Evolutionary conservation across 108 stramenopile species (phyloP).

Genomic region (Cyclostephanos invisitatus): DNA sequence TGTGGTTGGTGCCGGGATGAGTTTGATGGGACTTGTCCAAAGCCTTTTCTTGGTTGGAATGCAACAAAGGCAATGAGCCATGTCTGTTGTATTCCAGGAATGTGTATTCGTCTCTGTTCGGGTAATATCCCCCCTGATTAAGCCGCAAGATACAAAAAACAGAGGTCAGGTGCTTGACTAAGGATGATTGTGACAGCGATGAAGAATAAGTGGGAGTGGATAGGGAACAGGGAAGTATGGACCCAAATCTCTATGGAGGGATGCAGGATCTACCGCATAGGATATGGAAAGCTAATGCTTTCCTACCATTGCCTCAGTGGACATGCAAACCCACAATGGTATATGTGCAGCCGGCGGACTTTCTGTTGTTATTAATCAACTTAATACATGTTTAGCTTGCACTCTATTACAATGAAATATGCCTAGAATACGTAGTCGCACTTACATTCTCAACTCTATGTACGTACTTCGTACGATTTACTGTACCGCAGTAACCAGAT

Average conservation of each 20-base stretch:
- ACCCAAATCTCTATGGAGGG: conserved; percentile 10
- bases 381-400: conserved; percentile 6
- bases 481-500: conserved; percentile 4
- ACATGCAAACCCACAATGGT: neutral
- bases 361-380: conserved; percentile 5
- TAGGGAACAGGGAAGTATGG: conserved; percentile 4
- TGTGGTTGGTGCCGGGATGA: no score
- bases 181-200: conserved; percentile 11
- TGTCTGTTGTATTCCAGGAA: conserved; percentile 3
- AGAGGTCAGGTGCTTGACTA: conserved; percentile 8
- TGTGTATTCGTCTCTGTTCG: no score
- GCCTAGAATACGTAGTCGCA: neutral
- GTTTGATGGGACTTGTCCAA: no score
- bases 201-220: conserved; percentile 10
- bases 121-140: no score
- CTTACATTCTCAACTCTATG: neutral
- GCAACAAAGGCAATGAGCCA: no score
- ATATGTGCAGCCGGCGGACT: conserved; percentile 5
- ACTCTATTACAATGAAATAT: conserved; percentile 3
- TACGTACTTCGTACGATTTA: conserved; percentile 8
- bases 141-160: no score
- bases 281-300: conserved; percentile 10
- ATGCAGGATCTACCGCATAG: conserved; percentile 2
- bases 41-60: no score
- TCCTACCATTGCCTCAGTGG: conserved; percentile 1